Conservation (phyloP, 768 basidiomycete genomes). For the Rhodotorula taiwanensis region DNA sequence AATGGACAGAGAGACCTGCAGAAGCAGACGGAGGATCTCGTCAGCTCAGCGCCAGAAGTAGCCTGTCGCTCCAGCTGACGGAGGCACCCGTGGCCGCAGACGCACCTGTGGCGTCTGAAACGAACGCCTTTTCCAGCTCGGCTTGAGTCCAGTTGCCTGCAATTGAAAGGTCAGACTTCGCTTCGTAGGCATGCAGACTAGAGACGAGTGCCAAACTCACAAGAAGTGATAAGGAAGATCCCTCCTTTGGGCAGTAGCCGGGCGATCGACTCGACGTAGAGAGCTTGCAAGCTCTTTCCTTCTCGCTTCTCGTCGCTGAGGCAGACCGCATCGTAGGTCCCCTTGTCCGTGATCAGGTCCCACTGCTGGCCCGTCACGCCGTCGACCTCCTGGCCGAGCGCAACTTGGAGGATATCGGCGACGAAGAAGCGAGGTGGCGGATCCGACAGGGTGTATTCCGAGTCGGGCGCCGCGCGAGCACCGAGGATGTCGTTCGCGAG, state of each 20-base stretch:
- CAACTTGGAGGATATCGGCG: slow-evolving; percentile 32
- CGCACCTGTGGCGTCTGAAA: slow-evolving; percentile 41
- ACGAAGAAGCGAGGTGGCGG: slow-evolving; percentile 25
- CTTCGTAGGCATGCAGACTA: not conserved
- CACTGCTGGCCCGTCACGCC: slow-evolving; percentile 42
- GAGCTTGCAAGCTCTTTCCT: slow-evolving; percentile 41
- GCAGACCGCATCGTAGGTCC: slow-evolving; percentile 49
- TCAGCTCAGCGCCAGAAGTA: not conserved
- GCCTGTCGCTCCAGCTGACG: no score
- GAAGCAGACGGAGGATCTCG: no score
- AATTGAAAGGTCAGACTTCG: not conserved
- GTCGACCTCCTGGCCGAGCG: slow-evolving; percentile 18
- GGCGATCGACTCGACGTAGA: slow-evolving; percentile 45
- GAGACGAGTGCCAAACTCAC: slow-evolving; percentile 20
- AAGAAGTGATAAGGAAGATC: slow-evolving; percentile 47
- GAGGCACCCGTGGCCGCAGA: no score
- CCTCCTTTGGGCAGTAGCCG: slow-evolving; percentile 44
- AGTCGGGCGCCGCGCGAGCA: not conserved
- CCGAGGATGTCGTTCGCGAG: slow-evolving; percentile 42
- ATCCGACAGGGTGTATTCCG: not conserved
- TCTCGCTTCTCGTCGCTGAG: slow-evolving; percentile 41
- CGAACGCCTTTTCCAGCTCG: slow-evolving; percentile 45
- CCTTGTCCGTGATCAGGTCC: slow-evolving; percentile 48
- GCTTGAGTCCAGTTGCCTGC: slow-evolving; percentile 48
- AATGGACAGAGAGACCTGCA: slow-evolving; percentile 42